Evolutionary conservation across 1,284 basidiomycete species (phyloP).

Genomic region (Ceratobasidium sp.): DNA sequence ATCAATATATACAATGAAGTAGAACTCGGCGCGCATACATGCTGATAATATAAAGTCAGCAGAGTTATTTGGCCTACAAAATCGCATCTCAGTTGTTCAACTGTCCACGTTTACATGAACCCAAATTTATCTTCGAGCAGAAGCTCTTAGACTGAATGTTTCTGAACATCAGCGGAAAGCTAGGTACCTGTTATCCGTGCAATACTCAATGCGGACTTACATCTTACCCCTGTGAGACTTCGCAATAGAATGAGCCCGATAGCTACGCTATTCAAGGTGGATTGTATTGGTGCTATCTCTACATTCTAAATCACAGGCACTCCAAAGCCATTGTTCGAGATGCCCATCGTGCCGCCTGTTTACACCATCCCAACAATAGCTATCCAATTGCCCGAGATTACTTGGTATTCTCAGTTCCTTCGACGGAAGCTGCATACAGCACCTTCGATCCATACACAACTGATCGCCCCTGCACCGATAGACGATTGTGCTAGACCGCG

Average conservation of each 20-base stretch:
- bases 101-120: not conserved
- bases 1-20: not conserved
- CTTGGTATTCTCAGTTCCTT: not conserved
- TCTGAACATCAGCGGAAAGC: too few species aligned
- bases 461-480: not conserved
- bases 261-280: too few species aligned
- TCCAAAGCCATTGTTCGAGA: not conserved
- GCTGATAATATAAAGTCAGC: not conserved
- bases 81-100: not conserved
- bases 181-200: too few species aligned
- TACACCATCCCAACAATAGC: not conserved
- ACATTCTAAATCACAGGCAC: too few species aligned
- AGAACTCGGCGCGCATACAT: not conserved
- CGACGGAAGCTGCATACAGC: not conserved
- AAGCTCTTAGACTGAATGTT: too few species aligned
- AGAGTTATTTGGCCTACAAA: not conserved
- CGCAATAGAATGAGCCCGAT: too few species aligned
- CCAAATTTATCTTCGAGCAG: too few species aligned
- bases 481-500: not conserved
- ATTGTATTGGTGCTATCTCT: too few species aligned
- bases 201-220: too few species aligned
- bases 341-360: not conserved
- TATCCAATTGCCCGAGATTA: not conserved
- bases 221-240: too few species aligned
- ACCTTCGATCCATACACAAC: too few species aligned